Conservation (phyloP, 495 filamentous ascomycete species). For the Durotheca rogersii region DNA sequence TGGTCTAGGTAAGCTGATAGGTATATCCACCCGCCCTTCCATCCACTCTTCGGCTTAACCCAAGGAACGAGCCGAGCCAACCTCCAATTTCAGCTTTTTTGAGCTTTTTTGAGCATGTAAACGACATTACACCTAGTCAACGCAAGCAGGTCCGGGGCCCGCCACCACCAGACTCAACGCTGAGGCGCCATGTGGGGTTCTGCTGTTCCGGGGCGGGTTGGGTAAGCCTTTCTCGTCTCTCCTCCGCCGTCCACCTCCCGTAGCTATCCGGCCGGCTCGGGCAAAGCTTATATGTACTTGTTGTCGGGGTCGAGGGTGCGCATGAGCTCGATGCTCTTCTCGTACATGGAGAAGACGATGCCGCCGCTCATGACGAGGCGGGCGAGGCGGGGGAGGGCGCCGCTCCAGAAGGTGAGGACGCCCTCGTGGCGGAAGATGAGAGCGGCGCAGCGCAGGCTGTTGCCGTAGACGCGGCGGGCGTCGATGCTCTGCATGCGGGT, state of each 20-base stretch:
- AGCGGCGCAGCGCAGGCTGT: slow-evolving; percentile 81
- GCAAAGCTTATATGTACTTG: slow-evolving; percentile 65
- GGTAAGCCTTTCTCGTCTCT: neutral
- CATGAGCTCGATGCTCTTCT: slow-evolving; percentile 92
- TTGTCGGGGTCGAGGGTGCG: slow-evolving; percentile 79
- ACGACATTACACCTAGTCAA: neutral
- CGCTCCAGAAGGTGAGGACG: slow-evolving; percentile 88
- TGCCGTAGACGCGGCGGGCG: slow-evolving; percentile 77
- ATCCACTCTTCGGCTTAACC: too few relatives aligned
- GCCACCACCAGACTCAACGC: neutral
- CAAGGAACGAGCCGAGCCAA: too few relatives aligned
- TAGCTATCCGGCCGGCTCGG: neutral
- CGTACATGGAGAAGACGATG: slow-evolving; percentile 99
- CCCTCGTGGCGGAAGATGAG: slow-evolving; percentile 89
- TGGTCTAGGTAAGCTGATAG: too few relatives aligned
- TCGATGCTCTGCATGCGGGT: slow-evolving; percentile 98
- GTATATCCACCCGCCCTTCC: too few relatives aligned
- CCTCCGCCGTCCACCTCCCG: slow-evolving; percentile 19
- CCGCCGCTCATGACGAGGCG: slow-evolving; percentile 87
- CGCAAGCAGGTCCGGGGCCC: neutral
- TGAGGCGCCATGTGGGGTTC: neutral
- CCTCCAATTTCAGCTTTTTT: too few relatives aligned
- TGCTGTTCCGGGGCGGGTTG: too few relatives aligned
- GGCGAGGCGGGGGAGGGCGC: slow-evolving; percentile 80
- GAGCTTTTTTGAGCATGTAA: too few relatives aligned